Base-by-base conservation (phyloP, 106 monocot species). In the Alisma plantagoaquatica region DNA sequence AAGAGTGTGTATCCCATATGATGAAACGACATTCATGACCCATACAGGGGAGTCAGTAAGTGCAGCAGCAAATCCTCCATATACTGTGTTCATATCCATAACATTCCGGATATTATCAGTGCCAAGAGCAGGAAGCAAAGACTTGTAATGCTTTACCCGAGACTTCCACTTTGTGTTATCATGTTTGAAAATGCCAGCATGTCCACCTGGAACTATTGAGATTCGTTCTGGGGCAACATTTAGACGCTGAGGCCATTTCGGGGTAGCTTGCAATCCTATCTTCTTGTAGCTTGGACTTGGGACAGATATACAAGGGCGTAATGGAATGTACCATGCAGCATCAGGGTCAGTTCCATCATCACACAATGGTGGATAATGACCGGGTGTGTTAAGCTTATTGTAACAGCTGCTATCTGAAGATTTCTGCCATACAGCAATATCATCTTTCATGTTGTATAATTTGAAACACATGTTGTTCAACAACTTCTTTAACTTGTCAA, bases 11-110 rank as follows among this genome's bases (percentile, higher is more conserved):
- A 62, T 16, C n/a, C 87, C 78, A 65, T 82, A 87, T 2, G 78
- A 73, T 15, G 87, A 87, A 41, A 82, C 87, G 46, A 82, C 78
- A 67, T 87, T 87, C 87, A 87, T 87, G 38, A 82, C 82, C 87
- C 87, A 87, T 14, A 78, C 16, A 29, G 87, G 82, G 22, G 68
- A 65, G 27, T 60, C 59, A 16, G 66, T 58, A 12, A 87, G 69
- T 4, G 78, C 68, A 2, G 81, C 77, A 5, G 87, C 87, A 65
- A 87, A 87, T 23, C 87, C 87, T 42, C 81, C 87, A 63, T 69
- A 87, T 51, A 87, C 41, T 17, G 87, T 81, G 41, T 77, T 81
- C 81, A 87, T 81, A 61, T 87, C 87, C 87, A 87, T 87, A 6
- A 81, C 68, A 62, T 87, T 87, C 28, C 87, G 57, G 25, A 81